Percentiles rank a stretch among this genome's conserved stretches.
Evolutionary conservation across 352 stramenopile genomes (phyloP).

Genomic region (Pythium dissimile): DNA sequence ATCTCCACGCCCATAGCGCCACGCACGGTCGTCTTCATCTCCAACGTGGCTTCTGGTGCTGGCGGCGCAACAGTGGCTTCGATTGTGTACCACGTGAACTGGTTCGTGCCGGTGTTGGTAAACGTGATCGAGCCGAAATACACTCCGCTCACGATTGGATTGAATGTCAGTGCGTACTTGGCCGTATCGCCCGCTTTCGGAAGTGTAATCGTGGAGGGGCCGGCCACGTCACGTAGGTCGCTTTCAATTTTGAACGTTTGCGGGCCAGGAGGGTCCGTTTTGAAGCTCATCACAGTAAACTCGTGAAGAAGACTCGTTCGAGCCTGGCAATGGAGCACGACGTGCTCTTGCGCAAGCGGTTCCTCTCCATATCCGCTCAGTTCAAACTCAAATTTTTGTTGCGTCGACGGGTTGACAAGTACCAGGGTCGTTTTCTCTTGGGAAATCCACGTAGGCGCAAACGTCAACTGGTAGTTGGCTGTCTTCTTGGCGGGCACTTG

Average conservation of each 20-base stretch:
- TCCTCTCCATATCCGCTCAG: constrained; percentile 85
- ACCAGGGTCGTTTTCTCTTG: constrained; percentile 70
- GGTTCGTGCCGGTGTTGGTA: constrained; percentile 69
- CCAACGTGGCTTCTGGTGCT: constrained; percentile 73
- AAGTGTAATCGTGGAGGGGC: constrained; percentile 50
- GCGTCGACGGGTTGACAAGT: constrained; percentile 75
- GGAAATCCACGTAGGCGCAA: constrained; percentile 77
- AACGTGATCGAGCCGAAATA: constrained; percentile 94
- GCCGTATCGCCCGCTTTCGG: constrained; percentile 20
- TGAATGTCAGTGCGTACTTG: constrained; percentile 85
- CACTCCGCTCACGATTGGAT: constrained; percentile 83
- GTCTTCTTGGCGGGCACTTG: constrained; percentile 70
- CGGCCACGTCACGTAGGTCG: constrained; percentile 88
- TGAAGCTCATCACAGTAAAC: constrained; percentile 74
- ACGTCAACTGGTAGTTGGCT: constrained; percentile 75
- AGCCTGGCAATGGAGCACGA: constrained; percentile 83
- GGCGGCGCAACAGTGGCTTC: constrained; percentile 80
- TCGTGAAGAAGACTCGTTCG: constrained; percentile 74
- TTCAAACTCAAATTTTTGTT: constrained; percentile 89
- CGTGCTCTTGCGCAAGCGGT: constrained; percentile 88
- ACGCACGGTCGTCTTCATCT: constrained; percentile 81
- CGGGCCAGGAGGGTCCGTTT: constrained; percentile 30
- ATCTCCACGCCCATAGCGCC: constrained; percentile 89
- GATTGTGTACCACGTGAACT: constrained; percentile 93
- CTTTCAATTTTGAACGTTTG: constrained; percentile 87